A percentile compares a stretch with the other conserved stretches of the same genome.
Conservation (phyloP, 495 filamentous ascomycete genomes). For the Tetracladium setigerum region DNA sequence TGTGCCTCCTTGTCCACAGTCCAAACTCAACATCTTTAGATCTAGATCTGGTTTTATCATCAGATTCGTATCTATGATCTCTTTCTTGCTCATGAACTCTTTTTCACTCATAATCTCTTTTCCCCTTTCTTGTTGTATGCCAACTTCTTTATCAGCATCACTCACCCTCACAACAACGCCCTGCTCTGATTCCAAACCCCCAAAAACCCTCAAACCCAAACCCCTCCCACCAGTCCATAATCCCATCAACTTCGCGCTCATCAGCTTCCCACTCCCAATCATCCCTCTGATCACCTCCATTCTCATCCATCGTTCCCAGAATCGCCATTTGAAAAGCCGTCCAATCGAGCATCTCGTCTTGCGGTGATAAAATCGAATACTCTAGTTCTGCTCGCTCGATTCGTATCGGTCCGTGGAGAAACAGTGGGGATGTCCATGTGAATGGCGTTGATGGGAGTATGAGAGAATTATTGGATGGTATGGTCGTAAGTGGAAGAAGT, state of each 20-base stretch:
- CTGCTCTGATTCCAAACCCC: constrained; percentile 26
- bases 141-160: not conserved
- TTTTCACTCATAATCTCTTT: not conserved
- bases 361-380: not conserved
- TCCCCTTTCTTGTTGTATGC: not conserved
- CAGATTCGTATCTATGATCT: not conserved
- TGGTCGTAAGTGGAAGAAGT: not conserved
- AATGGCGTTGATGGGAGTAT: constrained; percentile 33
- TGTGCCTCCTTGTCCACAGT: too few relatives aligned
- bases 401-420: constrained; percentile 42
- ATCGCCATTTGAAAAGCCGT: constrained; percentile 51
- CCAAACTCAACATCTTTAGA: too few relatives aligned
- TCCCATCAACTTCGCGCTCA: constrained; percentile 34
- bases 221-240: constrained; percentile 34
- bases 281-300: not conserved
- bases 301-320: constrained; percentile 30
- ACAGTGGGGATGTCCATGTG: constrained; percentile 30
- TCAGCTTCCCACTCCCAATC: constrained; percentile 25
- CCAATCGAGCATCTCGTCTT: constrained; percentile 37
- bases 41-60: too few relatives aligned
- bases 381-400: constrained; percentile 17
- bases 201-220: constrained; percentile 33
- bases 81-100: constrained; percentile 1
- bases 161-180: not conserved
- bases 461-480: constrained; percentile 5